Conservation (phyloP, 768 basidiomycete genomes). For the Termitomyces sp. region DNA sequence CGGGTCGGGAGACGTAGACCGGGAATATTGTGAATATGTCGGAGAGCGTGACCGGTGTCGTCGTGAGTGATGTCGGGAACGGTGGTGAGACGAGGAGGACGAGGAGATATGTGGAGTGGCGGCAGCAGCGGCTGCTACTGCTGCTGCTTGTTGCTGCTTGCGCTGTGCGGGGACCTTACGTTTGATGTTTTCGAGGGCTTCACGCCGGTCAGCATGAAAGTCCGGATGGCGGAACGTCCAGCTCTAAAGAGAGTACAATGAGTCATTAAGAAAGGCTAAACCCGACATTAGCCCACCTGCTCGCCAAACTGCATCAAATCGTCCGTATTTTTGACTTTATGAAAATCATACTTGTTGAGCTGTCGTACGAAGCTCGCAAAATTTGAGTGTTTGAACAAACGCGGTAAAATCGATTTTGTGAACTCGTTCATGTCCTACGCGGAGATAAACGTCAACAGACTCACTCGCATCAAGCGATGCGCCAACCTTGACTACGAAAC, state of each 20-base stretch:
- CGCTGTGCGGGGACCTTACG: constrained; percentile 53
- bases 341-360: constrained; percentile 95
- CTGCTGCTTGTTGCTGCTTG: constrained; percentile 34
- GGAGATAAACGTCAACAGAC: background rate
- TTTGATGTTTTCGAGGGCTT: constrained; percentile 55
- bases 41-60: constrained; percentile 10
- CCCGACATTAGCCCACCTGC: constrained; percentile 34
- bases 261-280: background rate
- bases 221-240: constrained; percentile 61
- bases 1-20: constrained; percentile 2
- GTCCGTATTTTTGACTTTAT: constrained; percentile 91
- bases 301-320: constrained; percentile 66
- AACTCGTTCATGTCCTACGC: constrained; percentile 88
- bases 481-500: constrained; percentile 80
- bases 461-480: background rate
- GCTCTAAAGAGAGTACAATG: constrained; percentile 23
- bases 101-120: constrained; percentile 8
- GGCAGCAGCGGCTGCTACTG: constrained; percentile 4
- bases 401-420: constrained; percentile 84
- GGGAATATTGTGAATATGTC: constrained; percentile 19
- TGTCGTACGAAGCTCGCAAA: constrained; percentile 91
- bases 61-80: constrained; percentile 19
- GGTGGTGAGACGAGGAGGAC: constrained; percentile 11
- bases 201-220: constrained; percentile 49
- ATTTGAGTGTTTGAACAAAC: constrained; percentile 94